Base-by-base conservation (phyloP, 164 flowering plant species). In the Umbellularia californica region DNA sequence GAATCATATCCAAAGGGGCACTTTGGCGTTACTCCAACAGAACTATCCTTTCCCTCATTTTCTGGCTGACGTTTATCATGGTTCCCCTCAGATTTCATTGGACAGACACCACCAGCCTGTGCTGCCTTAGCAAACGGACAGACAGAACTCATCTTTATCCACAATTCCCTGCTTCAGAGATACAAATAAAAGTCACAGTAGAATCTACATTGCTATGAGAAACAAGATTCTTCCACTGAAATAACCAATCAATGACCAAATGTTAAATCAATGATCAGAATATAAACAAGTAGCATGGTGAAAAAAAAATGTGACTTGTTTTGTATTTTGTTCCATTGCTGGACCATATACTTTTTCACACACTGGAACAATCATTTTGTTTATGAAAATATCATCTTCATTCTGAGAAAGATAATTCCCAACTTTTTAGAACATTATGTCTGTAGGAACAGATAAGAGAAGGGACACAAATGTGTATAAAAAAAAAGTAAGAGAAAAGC, bases 1-100 rank as follows among this genome's bases (percentile, higher is more conserved):
- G 97, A 86, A 79, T 95, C 98, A 78, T 89, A 95, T 72, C 98
- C 98, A 70, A 88, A 86, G 5, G 98, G 98, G 78, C 98, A 94
- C 81, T 90, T 92, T 1, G 94, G 84, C 7, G 92, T 80, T 47
- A 84, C 55, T 17, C 19, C 76, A 65, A 79, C 77, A 47, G 87
- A 73, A 25, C 77, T 80, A 47, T 25, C 79, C 62, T 80, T 69
- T 13, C 82, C 80, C 30, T 74, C 83, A 13, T 69, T 62, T 52
- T 73, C 83, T 20, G 78, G 65, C 67, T 76, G 83, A 58, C 77
- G 63, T 50, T 76, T 81, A 72, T 28, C 74, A 76, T 75, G 73
- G 63, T 64, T 75, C 35, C 81, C 87, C 58, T 75, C 75, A 15
- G 77, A 50, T 68, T 80, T 86, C 68, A 72, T 81, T 3, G 78